Evolutionary conservation across 805 yeast genomes (phyloP).

Genomic region (Pichia occidentalis): DNA sequence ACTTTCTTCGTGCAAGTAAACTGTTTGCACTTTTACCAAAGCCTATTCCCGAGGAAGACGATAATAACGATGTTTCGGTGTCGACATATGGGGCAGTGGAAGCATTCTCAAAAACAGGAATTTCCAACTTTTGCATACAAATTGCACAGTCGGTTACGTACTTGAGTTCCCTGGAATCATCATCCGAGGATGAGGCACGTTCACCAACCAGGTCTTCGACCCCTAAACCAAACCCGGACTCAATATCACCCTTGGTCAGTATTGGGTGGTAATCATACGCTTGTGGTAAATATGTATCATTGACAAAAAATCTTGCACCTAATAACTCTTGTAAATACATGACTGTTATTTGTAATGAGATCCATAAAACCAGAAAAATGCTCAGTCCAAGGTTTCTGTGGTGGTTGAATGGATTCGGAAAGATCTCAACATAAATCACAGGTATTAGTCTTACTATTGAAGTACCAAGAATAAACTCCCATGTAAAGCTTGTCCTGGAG

Average conservation of each 20-base stretch:
- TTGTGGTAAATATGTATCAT: slow-evolving; percentile 66
- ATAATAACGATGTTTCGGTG: slow-evolving; percentile 6
- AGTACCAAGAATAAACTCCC: slow-evolving; percentile 72
- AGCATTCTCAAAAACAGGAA: slow-evolving; percentile 37
- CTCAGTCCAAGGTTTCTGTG: slow-evolving; percentile 52
- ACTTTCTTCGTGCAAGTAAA: slow-evolving; percentile 35
- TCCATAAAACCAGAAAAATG: slow-evolving; percentile 44
- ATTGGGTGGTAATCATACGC: slow-evolving; percentile 80
- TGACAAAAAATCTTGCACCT: slow-evolving; percentile 82
- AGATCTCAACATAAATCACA: slow-evolving; percentile 43
- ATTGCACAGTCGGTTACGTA: slow-evolving; percentile 76
- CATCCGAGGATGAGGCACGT: slow-evolving; percentile 18
- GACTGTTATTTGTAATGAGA: slow-evolving; percentile 49
- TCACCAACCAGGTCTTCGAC: slow-evolving; percentile 16
- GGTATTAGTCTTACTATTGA: slow-evolving; percentile 61
- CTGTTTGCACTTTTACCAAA: slow-evolving; percentile 16
- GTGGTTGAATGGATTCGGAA: slow-evolving; percentile 63
- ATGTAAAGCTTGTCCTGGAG: slow-evolving; percentile 55
- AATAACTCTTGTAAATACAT: slow-evolving; percentile 57
- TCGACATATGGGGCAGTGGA: neutral
- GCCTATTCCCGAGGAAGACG: too few species aligned
- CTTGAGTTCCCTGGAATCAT: slow-evolving; percentile 25
- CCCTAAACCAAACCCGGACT: slow-evolving; percentile 48
- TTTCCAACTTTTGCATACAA: slow-evolving; percentile 75
- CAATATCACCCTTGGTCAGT: slow-evolving; percentile 52